Evolutionary conservation across 805 yeast species (phyloP).

Genomic region (Zygosaccharomyces bailii): DNA sequence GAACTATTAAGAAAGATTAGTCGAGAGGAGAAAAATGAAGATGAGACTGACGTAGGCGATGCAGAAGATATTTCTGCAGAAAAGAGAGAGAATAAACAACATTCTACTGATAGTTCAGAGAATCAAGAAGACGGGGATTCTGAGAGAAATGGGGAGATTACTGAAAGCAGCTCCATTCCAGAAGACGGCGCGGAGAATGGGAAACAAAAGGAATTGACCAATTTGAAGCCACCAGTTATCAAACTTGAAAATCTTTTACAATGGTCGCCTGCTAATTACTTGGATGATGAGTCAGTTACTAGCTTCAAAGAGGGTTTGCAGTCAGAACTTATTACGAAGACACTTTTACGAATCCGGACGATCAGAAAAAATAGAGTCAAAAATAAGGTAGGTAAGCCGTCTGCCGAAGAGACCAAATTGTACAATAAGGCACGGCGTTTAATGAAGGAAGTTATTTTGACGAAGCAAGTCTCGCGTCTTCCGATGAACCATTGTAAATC

Average conservation of each 20-base stretch:
- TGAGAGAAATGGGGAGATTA: neutral
- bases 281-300: conserved; percentile 52
- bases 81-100: conserved; percentile 14
- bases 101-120: neutral
- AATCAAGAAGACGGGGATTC: neutral
- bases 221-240: conserved; percentile 18
- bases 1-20: conserved; percentile 26
- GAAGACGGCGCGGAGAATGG: neutral
- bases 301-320: conserved; percentile 44
- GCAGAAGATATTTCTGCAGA: too few relatives aligned
- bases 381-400: conserved; percentile 38
- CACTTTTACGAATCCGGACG: conserved; percentile 47
- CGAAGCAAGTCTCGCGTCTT: conserved; percentile 35
- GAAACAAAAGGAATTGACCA: neutral
- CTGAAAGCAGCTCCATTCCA: neutral
- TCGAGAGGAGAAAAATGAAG: conserved; percentile 6
- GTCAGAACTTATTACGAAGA: conserved; percentile 41
- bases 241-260: conserved; percentile 42
- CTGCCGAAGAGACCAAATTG: conserved; percentile 40
- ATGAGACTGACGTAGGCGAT: conserved; percentile 6
- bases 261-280: conserved; percentile 49
- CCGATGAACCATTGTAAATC: conserved; percentile 34
- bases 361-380: conserved; percentile 46
- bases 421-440: conserved; percentile 45
- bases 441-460: conserved; percentile 43